Conservation (phyloP, 371 early-diverging fungal genomes). For the Phascolomyces articulosus region DNA sequence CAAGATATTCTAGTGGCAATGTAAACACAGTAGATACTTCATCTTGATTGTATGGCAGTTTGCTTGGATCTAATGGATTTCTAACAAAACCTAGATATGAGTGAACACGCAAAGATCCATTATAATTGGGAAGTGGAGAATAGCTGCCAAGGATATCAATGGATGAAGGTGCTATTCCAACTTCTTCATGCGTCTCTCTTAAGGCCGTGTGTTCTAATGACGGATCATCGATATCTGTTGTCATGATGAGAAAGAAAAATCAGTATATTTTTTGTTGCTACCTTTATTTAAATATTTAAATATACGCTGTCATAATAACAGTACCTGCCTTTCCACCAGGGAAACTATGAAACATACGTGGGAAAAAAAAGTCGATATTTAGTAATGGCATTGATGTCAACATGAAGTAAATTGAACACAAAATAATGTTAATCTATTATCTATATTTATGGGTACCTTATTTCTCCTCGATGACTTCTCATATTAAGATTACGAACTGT, state of each 20-base stretch:
- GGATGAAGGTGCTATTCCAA: conserved; percentile 55
- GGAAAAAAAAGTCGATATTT: too few relatives aligned
- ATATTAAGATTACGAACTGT: conserved; percentile 76
- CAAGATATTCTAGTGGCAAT: conserved; percentile 67
- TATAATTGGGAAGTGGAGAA: conserved; percentile 68
- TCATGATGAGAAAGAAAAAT: background rate
- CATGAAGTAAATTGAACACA: too few relatives aligned
- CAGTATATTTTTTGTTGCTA: conserved; percentile 6
- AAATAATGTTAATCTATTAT: too few relatives aligned
- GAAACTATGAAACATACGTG: conserved; percentile 48
- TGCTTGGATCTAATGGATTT: conserved; percentile 33
- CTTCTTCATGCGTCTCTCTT: conserved; percentile 86
- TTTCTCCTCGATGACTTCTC: conserved; percentile 80
- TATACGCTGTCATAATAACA: background rate
- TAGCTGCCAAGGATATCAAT: conserved; percentile 73
- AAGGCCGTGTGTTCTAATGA: conserved; percentile 71
- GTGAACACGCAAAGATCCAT: conserved; percentile 68
- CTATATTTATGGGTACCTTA: conserved; percentile 46
- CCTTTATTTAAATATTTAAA: too few relatives aligned
- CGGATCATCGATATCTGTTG: conserved; percentile 55
- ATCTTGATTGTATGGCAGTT: conserved; percentile 52
- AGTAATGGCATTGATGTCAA: too few relatives aligned
- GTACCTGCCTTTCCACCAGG: conserved; percentile 77
- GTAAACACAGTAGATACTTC: conserved; percentile 79
- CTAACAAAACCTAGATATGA: conserved; percentile 75